Percentiles rank a stretch among this genome's conserved stretches.
Conservation (phyloP, 768 basidiomycete species). For the Auriculariales sp. region DNA sequence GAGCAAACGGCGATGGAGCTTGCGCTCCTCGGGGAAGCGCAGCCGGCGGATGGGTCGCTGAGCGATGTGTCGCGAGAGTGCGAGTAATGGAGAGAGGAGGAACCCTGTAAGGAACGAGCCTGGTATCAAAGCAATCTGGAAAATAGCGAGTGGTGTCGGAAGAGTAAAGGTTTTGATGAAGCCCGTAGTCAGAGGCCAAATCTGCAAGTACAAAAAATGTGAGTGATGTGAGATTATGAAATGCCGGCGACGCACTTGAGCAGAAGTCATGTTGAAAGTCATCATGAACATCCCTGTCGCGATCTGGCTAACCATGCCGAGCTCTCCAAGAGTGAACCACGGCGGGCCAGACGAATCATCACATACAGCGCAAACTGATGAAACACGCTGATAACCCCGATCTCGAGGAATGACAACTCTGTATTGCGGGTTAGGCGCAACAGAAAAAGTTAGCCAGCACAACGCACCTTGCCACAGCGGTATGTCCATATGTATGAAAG, state of each 20-base stretch:
- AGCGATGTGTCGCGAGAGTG: constrained; percentile 82
- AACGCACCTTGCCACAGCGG: constrained; percentile 61
- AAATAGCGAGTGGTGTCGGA: constrained; percentile 81
- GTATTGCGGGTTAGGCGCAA: constrained; percentile 3
- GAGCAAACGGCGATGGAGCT: constrained; percentile 64
- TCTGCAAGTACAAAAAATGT: constrained; percentile 25
- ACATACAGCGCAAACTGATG: constrained; percentile 88
- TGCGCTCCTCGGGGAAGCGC: constrained; percentile 69
- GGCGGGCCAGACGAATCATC: constrained; percentile 76
- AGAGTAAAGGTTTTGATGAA: constrained; percentile 87
- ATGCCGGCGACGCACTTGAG: constrained; percentile 40
- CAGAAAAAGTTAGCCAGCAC: background rate
- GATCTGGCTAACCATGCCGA: constrained; percentile 78
- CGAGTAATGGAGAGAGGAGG: constrained; percentile 83
- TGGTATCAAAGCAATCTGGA: constrained; percentile 84
- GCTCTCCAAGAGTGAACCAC: constrained; percentile 95
- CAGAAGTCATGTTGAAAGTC: constrained; percentile 67
- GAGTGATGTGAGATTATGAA: background rate
- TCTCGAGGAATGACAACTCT: constrained; percentile 74
- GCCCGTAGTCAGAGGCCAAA: constrained; percentile 63
- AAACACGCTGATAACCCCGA: constrained; percentile 57
- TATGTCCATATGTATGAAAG: constrained; percentile 26
- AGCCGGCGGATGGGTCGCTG: constrained; percentile 73
- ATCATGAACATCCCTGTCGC: constrained; percentile 81
- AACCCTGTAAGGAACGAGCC: constrained; percentile 90